Conservation (phyloP, 495 filamentous ascomycete species). For the Mytilinidion resinicola region DNA sequence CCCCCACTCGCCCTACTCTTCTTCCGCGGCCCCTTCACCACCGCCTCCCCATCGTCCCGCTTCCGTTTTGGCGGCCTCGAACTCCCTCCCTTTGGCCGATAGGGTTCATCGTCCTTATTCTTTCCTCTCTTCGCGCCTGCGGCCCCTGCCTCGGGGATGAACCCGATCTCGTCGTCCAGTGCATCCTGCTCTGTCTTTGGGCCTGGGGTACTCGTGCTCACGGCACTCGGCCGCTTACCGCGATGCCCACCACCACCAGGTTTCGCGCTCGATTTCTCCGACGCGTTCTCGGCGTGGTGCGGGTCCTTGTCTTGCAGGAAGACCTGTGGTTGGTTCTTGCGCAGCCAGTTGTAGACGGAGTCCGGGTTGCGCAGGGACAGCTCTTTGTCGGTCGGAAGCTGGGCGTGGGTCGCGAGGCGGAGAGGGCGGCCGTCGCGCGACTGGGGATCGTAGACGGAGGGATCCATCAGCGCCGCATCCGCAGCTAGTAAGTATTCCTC, state of each 20-base stretch:
- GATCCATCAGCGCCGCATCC: conserved; percentile 55
- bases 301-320: conserved; percentile 75
- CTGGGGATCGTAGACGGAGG: conserved; percentile 18
- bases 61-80: conserved; percentile 58
- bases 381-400: conserved; percentile 24
- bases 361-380: conserved; percentile 64
- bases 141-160: conserved; percentile 39
- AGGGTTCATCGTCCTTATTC: conserved; percentile 55
- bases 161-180: conserved; percentile 48
- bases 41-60: conserved; percentile 46
- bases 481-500: conserved; percentile 70
- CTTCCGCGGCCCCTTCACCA: conserved; percentile 29
- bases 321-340: conserved; percentile 71
- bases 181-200: conserved; percentile 47
- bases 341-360: conserved; percentile 86
- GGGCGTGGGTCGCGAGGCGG: conserved; percentile 10
- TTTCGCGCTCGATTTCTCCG: conserved; percentile 21
- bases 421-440: conserved; percentile 16
- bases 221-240: conserved; percentile 15
- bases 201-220: conserved; percentile 24
- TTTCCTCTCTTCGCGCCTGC: conserved; percentile 47
- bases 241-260: conserved; percentile 6
- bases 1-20: conserved; percentile 22
- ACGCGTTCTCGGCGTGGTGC: conserved; percentile 26
- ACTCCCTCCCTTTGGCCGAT: conserved; percentile 33